phyloP scores from a whole-genome alignment of 306 rosid genomes.

The Biancaea sappan region DNA sequence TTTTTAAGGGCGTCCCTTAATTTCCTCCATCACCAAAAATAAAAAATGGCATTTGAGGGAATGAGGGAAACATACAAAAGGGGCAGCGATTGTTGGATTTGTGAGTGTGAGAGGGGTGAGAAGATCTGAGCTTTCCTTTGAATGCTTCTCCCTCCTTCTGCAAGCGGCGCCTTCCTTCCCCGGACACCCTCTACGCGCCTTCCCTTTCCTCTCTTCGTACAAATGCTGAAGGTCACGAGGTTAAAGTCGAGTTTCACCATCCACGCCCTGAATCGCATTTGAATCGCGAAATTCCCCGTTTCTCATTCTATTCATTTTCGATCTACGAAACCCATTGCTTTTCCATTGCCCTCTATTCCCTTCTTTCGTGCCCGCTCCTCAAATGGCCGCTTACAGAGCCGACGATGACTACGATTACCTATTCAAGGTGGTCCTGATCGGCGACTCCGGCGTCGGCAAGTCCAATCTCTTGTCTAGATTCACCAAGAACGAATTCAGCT shows the following conservation, averaged over 20 bases:
- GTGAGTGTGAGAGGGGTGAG: neutral
- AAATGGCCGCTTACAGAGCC: slow-evolving; percentile 78
- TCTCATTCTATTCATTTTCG: neutral
- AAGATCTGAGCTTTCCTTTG: slow-evolving; percentile 46
- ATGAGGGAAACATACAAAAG: slow-evolving; percentile 18
- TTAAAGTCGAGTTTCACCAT: slow-evolving; percentile 3
- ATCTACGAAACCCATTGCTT: neutral
- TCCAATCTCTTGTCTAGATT: slow-evolving; percentile 82
- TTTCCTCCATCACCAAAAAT: slow-evolving; percentile 15
- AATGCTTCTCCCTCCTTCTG: slow-evolving; percentile 49
- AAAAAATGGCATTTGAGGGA: neutral
- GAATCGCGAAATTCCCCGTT: slow-evolving; percentile 24
- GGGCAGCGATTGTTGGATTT: neutral
- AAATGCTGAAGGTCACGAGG: slow-evolving; percentile 39
- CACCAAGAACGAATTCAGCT: slow-evolving; percentile 76
- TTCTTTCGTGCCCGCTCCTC: too few species aligned
- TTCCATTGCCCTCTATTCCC: slow-evolving; percentile 67
- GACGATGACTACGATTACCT: slow-evolving; percentile 82
- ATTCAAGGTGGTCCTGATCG: slow-evolving; percentile 83
- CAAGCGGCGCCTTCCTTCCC: slow-evolving; percentile 28
- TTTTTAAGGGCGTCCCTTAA: slow-evolving; percentile 2
- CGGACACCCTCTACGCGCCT: slow-evolving; percentile 24
- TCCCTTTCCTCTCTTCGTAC: neutral
- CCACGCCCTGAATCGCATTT: neutral
- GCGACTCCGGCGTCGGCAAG: slow-evolving; percentile 90